phyloP scores from a whole-genome alignment of 1,284 basidiomycete species.

The Singerocomus rubriflavus region DNA sequence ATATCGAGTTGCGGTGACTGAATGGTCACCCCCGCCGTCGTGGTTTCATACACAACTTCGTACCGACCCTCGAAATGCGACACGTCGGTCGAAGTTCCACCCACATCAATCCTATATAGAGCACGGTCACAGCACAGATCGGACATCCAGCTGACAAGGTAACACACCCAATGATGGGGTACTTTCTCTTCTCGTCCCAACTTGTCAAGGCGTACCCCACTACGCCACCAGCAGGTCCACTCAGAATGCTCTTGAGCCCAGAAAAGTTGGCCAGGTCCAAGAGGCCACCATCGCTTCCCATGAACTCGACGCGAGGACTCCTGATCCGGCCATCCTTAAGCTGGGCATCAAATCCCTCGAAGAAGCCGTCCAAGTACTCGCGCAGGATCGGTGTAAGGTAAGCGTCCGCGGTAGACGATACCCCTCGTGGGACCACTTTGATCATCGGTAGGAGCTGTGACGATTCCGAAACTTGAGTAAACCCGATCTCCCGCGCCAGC shows the following conservation, averaged over 20 bases:
- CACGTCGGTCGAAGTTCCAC: conserved; percentile 80
- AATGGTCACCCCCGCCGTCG: conserved; percentile 77
- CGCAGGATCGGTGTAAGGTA: conserved; percentile 91
- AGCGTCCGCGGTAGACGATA: conserved; percentile 92
- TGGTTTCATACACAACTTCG: conserved; percentile 78
- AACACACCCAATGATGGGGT: conserved; percentile 62
- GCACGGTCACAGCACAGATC: background rate
- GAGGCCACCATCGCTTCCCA: conserved; percentile 76
- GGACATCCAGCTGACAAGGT: background rate
- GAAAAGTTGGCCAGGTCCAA: conserved; percentile 70
- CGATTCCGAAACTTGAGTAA: conserved; percentile 86
- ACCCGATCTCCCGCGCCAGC: conserved; percentile 78
- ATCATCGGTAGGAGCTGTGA: conserved; percentile 92
- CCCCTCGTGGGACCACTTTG: conserved; percentile 90
- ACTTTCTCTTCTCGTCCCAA: conserved; percentile 55
- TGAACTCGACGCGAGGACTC: conserved; percentile 61
- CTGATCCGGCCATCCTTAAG: conserved; percentile 40
- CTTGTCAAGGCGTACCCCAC: conserved; percentile 74
- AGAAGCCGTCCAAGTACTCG: conserved; percentile 91
- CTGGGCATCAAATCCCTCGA: conserved; percentile 80
- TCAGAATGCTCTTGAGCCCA: conserved; percentile 73
- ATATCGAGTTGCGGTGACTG: conserved; percentile 76
- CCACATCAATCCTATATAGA: conserved; percentile 54
- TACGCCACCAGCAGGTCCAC: conserved; percentile 77
- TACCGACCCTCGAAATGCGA: conserved; percentile 74